phyloP scores from a whole-genome alignment of 2,329 filamentous ascomycete species.

The Chalara sp. region DNA sequence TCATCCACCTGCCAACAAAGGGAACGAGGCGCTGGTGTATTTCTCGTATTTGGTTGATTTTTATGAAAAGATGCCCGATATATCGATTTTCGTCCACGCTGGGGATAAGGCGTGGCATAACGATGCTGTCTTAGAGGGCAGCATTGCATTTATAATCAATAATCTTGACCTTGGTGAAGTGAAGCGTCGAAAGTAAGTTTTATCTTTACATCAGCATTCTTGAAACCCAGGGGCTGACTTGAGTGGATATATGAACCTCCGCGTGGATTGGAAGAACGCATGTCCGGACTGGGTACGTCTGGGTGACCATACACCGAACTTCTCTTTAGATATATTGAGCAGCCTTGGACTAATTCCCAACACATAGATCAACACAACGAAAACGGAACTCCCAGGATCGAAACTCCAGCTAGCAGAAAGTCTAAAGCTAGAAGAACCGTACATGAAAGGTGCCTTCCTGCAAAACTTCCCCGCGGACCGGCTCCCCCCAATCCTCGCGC shows the following conservation, averaged over 20 bases:
- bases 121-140: constrained; percentile 28
- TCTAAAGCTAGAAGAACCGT: constrained; percentile 14
- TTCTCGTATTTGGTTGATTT: constrained; percentile 55
- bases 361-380: constrained; percentile 38
- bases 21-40: constrained; percentile 57
- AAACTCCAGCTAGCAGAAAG: no score
- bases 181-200: constrained; percentile 11
- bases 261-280: constrained; percentile 46
- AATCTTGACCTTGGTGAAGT: constrained; percentile 32
- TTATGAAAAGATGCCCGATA: constrained; percentile 51
- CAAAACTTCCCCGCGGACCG: constrained; percentile 6
- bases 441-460: constrained; percentile 6
- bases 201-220: no score
- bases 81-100: constrained; percentile 55
- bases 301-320: no score
- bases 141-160: constrained; percentile 26
- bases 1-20: constrained; percentile 49
- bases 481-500: constrained; percentile 41
- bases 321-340: no score
- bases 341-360: no score
- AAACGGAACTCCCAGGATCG: constrained; percentile 28
- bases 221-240: constrained; percentile 9
- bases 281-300: constrained; percentile 34
- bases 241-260: constrained; percentile 48
- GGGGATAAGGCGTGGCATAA: constrained; percentile 39